Evolutionary conservation across 1,284 basidiomycete species (phyloP).

Genomic region (Baeospora myosura): DNA sequence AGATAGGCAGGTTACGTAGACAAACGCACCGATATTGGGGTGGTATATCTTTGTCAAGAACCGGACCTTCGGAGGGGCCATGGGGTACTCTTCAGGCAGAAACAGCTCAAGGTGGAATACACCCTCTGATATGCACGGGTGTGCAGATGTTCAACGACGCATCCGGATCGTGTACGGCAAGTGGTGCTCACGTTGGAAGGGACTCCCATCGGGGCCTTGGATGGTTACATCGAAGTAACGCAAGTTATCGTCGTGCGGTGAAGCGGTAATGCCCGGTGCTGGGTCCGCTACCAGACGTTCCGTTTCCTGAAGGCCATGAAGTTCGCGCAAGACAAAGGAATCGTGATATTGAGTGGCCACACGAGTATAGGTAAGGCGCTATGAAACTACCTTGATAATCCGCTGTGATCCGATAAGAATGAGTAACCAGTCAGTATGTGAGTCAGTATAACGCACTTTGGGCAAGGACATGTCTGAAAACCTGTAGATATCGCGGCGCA

Average conservation of each 20-base stretch:
- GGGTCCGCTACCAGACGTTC: conserved; percentile 5
- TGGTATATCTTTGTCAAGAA: conserved; percentile 99
- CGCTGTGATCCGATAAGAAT: background rate
- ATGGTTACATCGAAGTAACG: conserved; percentile 99
- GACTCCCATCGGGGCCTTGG: conserved; percentile 87
- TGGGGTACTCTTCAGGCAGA: conserved; percentile 97
- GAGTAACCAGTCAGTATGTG: background rate
- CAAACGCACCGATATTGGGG: conserved; percentile 88
- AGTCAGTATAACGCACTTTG: background rate
- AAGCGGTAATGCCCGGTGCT: conserved; percentile 85
- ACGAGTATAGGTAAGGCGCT: background rate
- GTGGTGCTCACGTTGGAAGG: conserved; percentile 77
- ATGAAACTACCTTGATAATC: conserved; percentile 1
- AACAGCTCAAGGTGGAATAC: conserved; percentile 95
- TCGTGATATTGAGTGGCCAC: background rate
- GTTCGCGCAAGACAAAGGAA: background rate
- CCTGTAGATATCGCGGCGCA: too few species aligned
- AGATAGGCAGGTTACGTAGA: conserved; percentile 1
- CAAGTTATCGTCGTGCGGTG: conserved; percentile 95
- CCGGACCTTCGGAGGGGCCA: conserved; percentile 97
- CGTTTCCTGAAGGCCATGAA: conserved; percentile 1
- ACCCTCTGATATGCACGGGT: conserved; percentile 52
- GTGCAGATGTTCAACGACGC: background rate
- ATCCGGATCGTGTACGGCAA: background rate
- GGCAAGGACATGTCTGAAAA: conserved; percentile 2